These are phyloP conservation scores for Coprinopsis marcescibilis DNA, from an alignment of 768 basidiomycete species.

Conservation along the genomic window DNA sequence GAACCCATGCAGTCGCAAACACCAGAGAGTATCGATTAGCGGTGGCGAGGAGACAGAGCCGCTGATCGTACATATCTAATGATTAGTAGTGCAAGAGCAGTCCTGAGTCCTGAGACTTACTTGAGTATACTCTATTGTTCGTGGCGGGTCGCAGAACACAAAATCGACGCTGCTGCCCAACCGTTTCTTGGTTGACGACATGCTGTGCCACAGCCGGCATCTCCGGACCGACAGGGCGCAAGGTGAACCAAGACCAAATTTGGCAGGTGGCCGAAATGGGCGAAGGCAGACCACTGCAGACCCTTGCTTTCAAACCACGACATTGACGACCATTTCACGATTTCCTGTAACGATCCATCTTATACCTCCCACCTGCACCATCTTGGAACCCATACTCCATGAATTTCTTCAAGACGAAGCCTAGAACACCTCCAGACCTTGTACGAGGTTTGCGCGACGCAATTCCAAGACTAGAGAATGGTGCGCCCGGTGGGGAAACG, in stretches of 20 bases:
- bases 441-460: constrained; percentile 78
- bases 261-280: constrained; percentile 14
- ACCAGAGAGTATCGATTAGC: too few species aligned
- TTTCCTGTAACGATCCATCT: constrained; percentile 8
- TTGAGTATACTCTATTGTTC: too few species aligned
- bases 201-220: not conserved
- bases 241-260: constrained; percentile 21
- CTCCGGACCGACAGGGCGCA: constrained; percentile 10
- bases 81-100: too few species aligned
- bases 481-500: constrained; percentile 69
- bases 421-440: constrained; percentile 81
- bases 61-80: too few species aligned
- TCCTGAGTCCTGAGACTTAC: too few species aligned
- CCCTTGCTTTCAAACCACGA: constrained; percentile 10
- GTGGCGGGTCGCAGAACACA: too few species aligned
- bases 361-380: not conserved
- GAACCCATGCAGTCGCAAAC: too few species aligned
- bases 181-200: not conserved
- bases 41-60: too few species aligned
- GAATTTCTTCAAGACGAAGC: constrained; percentile 97
- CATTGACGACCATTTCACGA: constrained; percentile 5
- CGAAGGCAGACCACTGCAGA: not conserved
- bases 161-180: not conserved
- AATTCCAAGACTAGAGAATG: constrained; percentile 68
- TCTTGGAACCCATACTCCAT: constrained; percentile 32